phyloP scores from a whole-genome alignment of 768 basidiomycete species.

The Bullera alba region DNA sequence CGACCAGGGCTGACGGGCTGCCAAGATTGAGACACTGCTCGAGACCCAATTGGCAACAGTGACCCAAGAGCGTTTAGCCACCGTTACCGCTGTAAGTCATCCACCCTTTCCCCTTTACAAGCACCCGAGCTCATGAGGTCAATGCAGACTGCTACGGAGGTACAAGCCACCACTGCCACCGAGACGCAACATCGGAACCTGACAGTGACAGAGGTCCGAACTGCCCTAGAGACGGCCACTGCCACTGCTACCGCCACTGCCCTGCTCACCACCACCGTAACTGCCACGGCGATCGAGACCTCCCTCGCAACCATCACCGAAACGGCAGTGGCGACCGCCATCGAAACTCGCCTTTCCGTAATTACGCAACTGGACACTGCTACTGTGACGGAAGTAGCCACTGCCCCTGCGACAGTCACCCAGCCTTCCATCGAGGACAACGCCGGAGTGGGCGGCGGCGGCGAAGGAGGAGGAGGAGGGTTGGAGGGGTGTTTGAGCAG shows the following conservation, averaged over 20 bases:
- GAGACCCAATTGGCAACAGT: neutral
- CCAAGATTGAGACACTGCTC: neutral
- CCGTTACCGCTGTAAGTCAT: neutral
- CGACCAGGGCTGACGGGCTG: neutral
- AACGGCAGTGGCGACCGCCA: constrained; percentile 8
- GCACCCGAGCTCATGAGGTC: no score
- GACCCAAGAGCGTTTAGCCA: neutral
- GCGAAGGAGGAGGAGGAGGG: no score
- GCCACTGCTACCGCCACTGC: constrained; percentile 1
- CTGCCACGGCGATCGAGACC: no score
- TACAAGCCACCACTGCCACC: neutral
- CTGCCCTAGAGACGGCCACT: constrained; percentile 3
- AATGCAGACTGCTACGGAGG: neutral
- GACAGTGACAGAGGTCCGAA: neutral
- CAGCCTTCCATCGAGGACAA: no score
- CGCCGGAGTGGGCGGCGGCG: no score
- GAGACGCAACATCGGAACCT: neutral
- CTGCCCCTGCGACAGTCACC: no score
- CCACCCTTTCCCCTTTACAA: neutral
- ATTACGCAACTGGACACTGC: no score
- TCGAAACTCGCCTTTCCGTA: no score
- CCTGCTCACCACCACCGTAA: neutral
- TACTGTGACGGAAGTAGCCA: no score
- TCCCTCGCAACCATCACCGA: constrained; percentile 4
- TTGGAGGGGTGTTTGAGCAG: no score